Evolutionary conservation across 805 yeast species (phyloP), one percentile per base, ranked within the genome.

Genomic region (Kuraishia hungarica): DNA sequence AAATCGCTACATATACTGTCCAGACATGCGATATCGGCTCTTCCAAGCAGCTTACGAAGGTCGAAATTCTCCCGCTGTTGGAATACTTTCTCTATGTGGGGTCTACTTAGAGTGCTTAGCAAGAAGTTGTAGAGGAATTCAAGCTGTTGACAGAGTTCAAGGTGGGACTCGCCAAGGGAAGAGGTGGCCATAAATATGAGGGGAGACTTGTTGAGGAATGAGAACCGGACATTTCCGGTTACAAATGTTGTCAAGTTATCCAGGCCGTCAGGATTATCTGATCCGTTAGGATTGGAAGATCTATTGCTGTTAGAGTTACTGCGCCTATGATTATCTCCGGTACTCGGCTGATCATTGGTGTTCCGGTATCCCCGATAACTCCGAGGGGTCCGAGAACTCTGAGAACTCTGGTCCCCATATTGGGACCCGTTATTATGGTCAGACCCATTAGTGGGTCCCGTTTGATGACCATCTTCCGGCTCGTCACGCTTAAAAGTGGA

Each of bases 51-150:
- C 56, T 83, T 86, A 22, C 97, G 73, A 46, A 93, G 71, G 63
- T 93, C 98, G 62, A 87, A 89, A 62, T 89, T 89, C 63, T 87
- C 85, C 55, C 96, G 74, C 58, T 81, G 79, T 53, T 76, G 73
- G 65, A 88, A 92, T 39, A 86, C 82, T 59, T 82, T 81, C 10
- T 79, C 73, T 46, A 93, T 82, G 59, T 87, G 88, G 1, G 90
- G 86, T 64, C 86, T 84, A n/a, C 96, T 87, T 47, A 94, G 70
- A 0, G 94, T 87, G 0, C 96, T 83, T n/a, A 93, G 66, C 5
- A 93, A 66, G 66, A 88, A 93, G 51, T 89, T 83, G 70, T 92
- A 85, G 17, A 93, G 62, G 21, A 86, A 76, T 53, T 83, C 86
- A 51, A 93, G 71, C 62, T 93, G 97, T 39, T 81, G 78, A 48